These are phyloP conservation scores for Suillus variegatus DNA, from an alignment of 768 basidiomycete genomes.

Conservation along the genomic window DNA sequence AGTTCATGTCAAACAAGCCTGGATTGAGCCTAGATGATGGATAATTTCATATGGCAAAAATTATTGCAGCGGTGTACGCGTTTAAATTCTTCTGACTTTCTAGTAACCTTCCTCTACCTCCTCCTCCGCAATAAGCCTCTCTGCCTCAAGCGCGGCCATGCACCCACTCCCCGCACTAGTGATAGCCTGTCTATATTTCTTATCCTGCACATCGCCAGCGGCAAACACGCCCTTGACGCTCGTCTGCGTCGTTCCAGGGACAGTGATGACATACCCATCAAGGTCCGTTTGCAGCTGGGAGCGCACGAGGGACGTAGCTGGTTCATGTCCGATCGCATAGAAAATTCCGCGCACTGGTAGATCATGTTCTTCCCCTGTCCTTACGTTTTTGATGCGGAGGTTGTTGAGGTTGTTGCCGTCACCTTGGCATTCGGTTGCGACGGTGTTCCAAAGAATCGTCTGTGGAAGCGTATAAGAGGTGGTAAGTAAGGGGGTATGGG, in stretches of 20 bases:
- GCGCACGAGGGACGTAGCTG: conserved; percentile 86
- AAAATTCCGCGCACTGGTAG: conserved; percentile 91
- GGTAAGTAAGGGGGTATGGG: background rate
- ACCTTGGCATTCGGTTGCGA: conserved; percentile 89
- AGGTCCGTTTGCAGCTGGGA: conserved; percentile 86
- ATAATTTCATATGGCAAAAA: background rate
- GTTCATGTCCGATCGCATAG: conserved; percentile 96
- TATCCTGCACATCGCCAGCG: conserved; percentile 98
- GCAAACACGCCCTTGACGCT: conserved; percentile 95
- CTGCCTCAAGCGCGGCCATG: conserved; percentile 96
- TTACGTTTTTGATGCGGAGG: conserved; percentile 81
- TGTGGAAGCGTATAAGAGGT: conserved; percentile 23
- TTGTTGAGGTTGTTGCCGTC: conserved; percentile 91
- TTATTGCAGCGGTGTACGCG: background rate
- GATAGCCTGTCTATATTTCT: conserved; percentile 92
- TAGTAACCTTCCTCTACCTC: conserved; percentile 49
- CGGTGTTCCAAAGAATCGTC: conserved; percentile 93
- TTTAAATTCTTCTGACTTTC: background rate
- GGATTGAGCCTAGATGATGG: background rate
- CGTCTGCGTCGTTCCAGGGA: conserved; percentile 95
- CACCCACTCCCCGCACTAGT: conserved; percentile 94
- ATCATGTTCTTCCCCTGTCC: conserved; percentile 79
- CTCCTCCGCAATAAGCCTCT: conserved; percentile 89
- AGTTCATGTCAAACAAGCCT: background rate
- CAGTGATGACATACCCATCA: conserved; percentile 95